Evolutionary conservation across 2,329 filamentous ascomycete species (phyloP).

Genomic region (Botryotinia narcissicola): DNA sequence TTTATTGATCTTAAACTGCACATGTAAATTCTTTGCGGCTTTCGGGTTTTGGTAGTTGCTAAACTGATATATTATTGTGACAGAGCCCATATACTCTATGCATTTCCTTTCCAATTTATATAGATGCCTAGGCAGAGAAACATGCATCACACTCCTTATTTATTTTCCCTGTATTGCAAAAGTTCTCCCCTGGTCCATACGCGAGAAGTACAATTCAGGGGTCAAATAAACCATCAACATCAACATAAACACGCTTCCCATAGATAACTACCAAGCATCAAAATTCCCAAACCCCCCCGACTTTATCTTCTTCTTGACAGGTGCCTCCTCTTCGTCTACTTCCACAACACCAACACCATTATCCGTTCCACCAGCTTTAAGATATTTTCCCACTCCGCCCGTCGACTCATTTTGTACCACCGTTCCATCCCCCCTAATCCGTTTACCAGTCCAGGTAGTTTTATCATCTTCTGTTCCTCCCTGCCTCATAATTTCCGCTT

Average conservation of each 20-base stretch:
- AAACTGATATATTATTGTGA: too few species aligned
- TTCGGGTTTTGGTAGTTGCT: not conserved
- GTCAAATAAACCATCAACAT: not conserved
- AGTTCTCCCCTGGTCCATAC: not conserved
- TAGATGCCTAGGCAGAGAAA: not conserved
- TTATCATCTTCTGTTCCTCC: constrained; percentile 83
- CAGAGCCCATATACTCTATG: not conserved
- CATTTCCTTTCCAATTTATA: not conserved
- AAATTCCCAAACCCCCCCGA: constrained; percentile 89
- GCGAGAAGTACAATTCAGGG: not conserved
- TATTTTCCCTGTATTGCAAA: not conserved
- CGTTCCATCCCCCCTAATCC: constrained; percentile 67
- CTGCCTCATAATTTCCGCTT: constrained; percentile 58
- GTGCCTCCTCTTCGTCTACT: constrained; percentile 68
- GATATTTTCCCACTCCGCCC: constrained; percentile 72
- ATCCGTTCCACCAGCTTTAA: constrained; percentile 56
- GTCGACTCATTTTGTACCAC: constrained; percentile 47
- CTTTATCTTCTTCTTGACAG: constrained; percentile 77
- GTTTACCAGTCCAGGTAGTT: constrained; percentile 94
- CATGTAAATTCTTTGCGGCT: not conserved
- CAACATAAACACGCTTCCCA: not conserved
- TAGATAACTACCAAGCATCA: constrained; percentile 67
- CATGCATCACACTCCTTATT: not conserved
- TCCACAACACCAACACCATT: constrained; percentile 49
- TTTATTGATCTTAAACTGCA: not conserved